These are phyloP conservation scores for Ogataea trehaloabstinens DNA, from an alignment of 805 yeast species.

Conservation along the genomic window DNA sequence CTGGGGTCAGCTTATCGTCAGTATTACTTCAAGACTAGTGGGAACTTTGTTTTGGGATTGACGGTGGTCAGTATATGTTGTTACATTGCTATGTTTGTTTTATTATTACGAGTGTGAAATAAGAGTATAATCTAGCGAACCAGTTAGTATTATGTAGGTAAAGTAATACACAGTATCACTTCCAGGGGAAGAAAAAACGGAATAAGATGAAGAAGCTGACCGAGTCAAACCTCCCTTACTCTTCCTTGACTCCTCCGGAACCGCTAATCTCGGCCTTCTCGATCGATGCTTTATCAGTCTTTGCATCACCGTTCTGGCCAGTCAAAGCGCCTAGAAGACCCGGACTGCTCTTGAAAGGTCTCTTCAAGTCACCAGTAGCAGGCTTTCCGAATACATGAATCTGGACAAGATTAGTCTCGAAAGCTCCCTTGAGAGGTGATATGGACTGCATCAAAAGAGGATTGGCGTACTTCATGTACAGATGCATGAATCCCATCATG, in stretches of 20 bases:
- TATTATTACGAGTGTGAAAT: slow-evolving; percentile 43
- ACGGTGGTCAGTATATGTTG: slow-evolving; percentile 48
- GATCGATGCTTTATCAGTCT: slow-evolving; percentile 85
- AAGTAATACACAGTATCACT: too few species aligned
- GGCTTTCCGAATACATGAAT: slow-evolving; percentile 83
- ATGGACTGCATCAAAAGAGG: slow-evolving; percentile 94
- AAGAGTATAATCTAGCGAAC: background rate
- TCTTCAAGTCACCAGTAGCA: slow-evolving; percentile 86
- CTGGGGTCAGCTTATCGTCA: slow-evolving; percentile 12
- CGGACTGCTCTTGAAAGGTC: slow-evolving; percentile 87
- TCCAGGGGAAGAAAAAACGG: too few species aligned
- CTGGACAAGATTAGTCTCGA: slow-evolving; percentile 87
- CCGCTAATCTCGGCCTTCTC: slow-evolving; percentile 85
- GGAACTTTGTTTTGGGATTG: slow-evolving; percentile 55
- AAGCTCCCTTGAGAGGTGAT: slow-evolving; percentile 83
- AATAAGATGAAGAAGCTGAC: too few species aligned
- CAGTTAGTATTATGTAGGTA: background rate
- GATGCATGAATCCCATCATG: slow-evolving; percentile 98
- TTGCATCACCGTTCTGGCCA: slow-evolving; percentile 41
- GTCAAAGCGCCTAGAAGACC: slow-evolving; percentile 63
- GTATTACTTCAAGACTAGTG: slow-evolving; percentile 55
- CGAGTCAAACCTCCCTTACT: slow-evolving; percentile 45
- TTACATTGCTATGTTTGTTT: slow-evolving; percentile 49
- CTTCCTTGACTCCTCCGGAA: slow-evolving; percentile 84
- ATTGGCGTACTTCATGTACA: slow-evolving; percentile 95